Base-by-base conservation (phyloP, 306 rosid genomes). In the Psophocarpus tetragonolobus region DNA sequence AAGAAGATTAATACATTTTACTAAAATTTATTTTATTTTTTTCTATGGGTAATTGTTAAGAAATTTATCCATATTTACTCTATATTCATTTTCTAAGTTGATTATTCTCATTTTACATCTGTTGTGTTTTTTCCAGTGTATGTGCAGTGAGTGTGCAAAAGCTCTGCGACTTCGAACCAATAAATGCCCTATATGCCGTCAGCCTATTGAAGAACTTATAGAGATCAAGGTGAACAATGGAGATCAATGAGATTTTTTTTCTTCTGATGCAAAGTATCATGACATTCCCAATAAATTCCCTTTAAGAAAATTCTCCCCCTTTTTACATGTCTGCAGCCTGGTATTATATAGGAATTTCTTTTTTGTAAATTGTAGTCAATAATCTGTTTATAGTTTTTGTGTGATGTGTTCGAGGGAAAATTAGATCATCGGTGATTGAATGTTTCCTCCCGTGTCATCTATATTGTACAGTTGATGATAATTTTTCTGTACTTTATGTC, bases 161-260 rank as follows among this genome's bases (percentile, higher is more conserved):
- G 93, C 81, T 53, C 80, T 92, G 87, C 87, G 86, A 68, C 86
- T 84, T 71, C 97, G 87, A 75, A 85, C 93, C 70, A 92, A 92
- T 75, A 90, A 90, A 70, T 94, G 98, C 86, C 98, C 98, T 14
- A 89, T 94, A 71, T 94, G 98, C 74, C 93, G 97, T 75, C 97
- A 94, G 75, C 86, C 94, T 36, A 92, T 94, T 15, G 88, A 89
- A 76, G 93, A 90, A 78, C 94, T 92, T 67, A 81, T 92, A 23
- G 94, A 90, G 84, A 92, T 94, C 87, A 90, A 88, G 80, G 87
- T 92, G 72, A 88, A 85, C 54, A 87, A 78, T 74, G 80, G 74
- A 17, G 35, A 81, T 48, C 77, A 68, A 73, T 91, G 80, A 78
- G 51, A 54, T 20, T 78, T 1, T 3, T 2, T 80, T 80, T 74